These are phyloP conservation scores for Papiliotrema laurentii DNA, from an alignment of 1,284 basidiomycete genomes.

Conservation along the genomic window DNA sequence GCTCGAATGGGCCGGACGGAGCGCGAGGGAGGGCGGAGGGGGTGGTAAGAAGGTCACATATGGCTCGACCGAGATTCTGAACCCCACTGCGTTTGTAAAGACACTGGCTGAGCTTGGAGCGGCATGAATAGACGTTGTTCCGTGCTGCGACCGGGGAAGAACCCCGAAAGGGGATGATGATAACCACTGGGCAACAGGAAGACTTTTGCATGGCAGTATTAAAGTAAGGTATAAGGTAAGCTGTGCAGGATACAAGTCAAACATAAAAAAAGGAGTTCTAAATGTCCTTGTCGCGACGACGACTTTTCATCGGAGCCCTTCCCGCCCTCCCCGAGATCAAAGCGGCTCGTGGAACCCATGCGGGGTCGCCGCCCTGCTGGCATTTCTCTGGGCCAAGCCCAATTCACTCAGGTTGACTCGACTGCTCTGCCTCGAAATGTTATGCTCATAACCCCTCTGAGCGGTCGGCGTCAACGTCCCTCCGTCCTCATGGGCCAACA, in stretches of 20 bases:
- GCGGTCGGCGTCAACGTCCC: constrained; percentile 27
- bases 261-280: too few relatives aligned
- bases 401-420: constrained; percentile 43
- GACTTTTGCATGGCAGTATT: too few relatives aligned
- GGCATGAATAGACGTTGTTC: too few relatives aligned
- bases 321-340: too few relatives aligned
- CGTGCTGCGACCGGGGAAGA: too few relatives aligned
- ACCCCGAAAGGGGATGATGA: too few relatives aligned
- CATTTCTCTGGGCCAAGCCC: constrained; percentile 34
- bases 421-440: constrained; percentile 38
- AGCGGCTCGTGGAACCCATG: too few relatives aligned
- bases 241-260: too few relatives aligned
- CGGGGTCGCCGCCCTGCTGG: constrained; percentile 30
- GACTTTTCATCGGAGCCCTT: too few relatives aligned
- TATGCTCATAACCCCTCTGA: constrained; percentile 4
- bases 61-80: constrained; percentile 91
- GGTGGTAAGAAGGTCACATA: constrained; percentile 81
- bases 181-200: too few relatives aligned
- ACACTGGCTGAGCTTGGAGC: constrained; percentile 40
- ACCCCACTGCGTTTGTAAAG: constrained; percentile 76
- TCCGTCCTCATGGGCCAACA: constrained; percentile 12
- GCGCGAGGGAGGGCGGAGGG: constrained; percentile 45
- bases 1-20: constrained; percentile 78
- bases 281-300: too few relatives aligned
- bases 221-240: too few relatives aligned